Conservation (phyloP, 345 rosid species). For the Ceriops zippeliana region DNA sequence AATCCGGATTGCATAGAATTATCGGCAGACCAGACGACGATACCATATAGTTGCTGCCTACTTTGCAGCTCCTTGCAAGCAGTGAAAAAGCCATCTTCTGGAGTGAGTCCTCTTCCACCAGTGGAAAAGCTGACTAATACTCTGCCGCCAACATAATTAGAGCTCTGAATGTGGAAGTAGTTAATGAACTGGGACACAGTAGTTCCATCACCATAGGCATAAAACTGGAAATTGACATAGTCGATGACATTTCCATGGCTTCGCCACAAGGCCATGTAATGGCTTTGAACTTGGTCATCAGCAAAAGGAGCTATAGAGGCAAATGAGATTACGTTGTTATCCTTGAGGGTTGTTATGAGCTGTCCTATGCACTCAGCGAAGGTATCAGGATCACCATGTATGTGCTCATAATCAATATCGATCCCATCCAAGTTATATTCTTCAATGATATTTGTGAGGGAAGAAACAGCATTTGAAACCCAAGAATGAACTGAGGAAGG, state of each 20-base stretch:
- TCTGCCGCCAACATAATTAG: constrained; percentile 26
- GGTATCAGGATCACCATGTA: constrained; percentile 21
- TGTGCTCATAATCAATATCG: not conserved
- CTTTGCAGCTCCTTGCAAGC: constrained; percentile 36
- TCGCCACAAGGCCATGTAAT: constrained; percentile 40
- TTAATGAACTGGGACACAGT: constrained; percentile 19
- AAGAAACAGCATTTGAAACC: not conserved
- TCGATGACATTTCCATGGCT: constrained; percentile 33
- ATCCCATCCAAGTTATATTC: not conserved
- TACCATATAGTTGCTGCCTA: constrained; percentile 30
- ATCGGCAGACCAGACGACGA: constrained; percentile 45
- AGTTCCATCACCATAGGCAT: constrained; percentile 30
- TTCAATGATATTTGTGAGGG: not conserved
- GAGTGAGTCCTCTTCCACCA: constrained; percentile 31
- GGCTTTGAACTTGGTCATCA: constrained; percentile 33
- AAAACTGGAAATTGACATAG: constrained; percentile 44
- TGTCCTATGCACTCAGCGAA: constrained; percentile 38
- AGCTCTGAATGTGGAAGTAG: constrained; percentile 25
- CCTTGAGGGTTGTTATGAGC: constrained; percentile 30
- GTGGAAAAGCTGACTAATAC: constrained; percentile 28
- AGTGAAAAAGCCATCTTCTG: constrained; percentile 31
- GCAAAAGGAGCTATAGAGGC: constrained; percentile 45
- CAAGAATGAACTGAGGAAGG: not conserved
- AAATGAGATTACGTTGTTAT: constrained; percentile 23
- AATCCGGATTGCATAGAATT: constrained; percentile 29